phyloP scores from a whole-genome alignment of 1,139 yeast species.

The Citeromyces siamensis region DNA sequence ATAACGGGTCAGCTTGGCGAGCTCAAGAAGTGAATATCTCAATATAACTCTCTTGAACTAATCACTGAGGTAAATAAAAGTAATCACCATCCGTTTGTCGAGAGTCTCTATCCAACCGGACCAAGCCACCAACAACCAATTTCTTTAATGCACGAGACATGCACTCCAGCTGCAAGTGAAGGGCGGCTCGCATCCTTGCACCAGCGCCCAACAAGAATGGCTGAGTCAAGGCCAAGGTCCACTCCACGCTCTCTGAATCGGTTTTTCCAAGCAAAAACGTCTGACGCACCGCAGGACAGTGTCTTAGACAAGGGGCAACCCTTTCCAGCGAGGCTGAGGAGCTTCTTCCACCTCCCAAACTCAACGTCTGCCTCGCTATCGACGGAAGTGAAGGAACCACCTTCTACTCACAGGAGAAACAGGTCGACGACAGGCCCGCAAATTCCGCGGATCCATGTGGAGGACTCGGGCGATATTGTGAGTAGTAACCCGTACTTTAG shows the following conservation, averaged over 20 bases:
- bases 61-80: no score
- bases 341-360: constrained; percentile 13
- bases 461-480: constrained; percentile 15
- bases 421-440: constrained; percentile 4
- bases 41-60: no score
- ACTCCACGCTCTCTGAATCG: constrained; percentile 3
- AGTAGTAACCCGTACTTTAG: constrained; percentile 35
- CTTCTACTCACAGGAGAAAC: constrained; percentile 5
- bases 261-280: constrained; percentile 16
- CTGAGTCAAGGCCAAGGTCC: constrained; percentile 3
- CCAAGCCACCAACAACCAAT: no score
- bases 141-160: no score
- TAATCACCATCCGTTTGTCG: no score
- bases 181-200: constrained; percentile 1
- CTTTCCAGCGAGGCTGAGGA: constrained; percentile 2
- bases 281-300: constrained; percentile 4
- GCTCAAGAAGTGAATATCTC: no score
- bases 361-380: neutral
- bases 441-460: neutral
- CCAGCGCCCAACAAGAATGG: constrained; percentile 2
- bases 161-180: no score
- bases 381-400: constrained; percentile 2
- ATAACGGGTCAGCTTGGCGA: no score
- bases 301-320: neutral
- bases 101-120: no score